Percentiles rank a stretch among this genome's conserved stretches.
Conservation (phyloP, 2,329 filamentous ascomycete species). For the Waltergamsia citrina region DNA sequence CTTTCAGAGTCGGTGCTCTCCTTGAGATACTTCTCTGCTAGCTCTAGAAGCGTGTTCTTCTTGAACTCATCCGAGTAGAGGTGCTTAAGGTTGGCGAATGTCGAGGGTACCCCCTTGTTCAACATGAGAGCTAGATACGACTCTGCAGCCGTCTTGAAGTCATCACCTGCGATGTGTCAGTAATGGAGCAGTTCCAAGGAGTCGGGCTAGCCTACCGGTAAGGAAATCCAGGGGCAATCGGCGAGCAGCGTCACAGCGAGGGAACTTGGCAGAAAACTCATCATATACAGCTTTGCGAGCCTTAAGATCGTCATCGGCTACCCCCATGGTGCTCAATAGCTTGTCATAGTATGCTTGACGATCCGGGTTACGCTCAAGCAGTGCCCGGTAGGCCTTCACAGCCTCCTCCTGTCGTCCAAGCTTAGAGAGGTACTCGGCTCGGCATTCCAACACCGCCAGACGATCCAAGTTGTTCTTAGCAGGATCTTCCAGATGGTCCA, state of each 20-base stretch:
- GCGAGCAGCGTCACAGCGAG: slow-evolving; percentile 75
- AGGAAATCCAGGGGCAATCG: slow-evolving; percentile 87
- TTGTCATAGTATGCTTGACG: slow-evolving; percentile 78
- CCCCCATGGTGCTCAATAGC: slow-evolving; percentile 58
- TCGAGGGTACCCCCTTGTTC: slow-evolving; percentile 86
- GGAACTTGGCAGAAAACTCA: slow-evolving; percentile 71
- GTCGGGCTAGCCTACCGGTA: slow-evolving; percentile 40
- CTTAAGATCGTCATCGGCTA: slow-evolving; percentile 47
- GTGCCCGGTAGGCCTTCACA: slow-evolving; percentile 65
- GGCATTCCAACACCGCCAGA: slow-evolving; percentile 74
- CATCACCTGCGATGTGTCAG: slow-evolving; percentile 49
- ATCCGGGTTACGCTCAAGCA: slow-evolving; percentile 83
- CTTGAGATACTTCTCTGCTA: slow-evolving; percentile 72
- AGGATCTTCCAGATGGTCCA: slow-evolving; percentile 75
- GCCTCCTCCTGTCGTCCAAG: slow-evolving; percentile 71
- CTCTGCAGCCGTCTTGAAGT: slow-evolving; percentile 70
- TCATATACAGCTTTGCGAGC: slow-evolving; percentile 63
- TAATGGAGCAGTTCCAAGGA: neutral
- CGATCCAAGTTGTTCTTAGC: slow-evolving; percentile 75
- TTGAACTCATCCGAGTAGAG: slow-evolving; percentile 75
- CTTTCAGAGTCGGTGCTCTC: slow-evolving; percentile 37
- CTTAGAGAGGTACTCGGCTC: slow-evolving; percentile 74
- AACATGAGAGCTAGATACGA: slow-evolving; percentile 77
- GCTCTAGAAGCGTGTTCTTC: slow-evolving; percentile 61
- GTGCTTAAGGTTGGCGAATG: slow-evolving; percentile 93